These are phyloP conservation scores for Ballota nigra DNA, from an alignment of 257 asterid genomes.

Conservation along the genomic window DNA sequence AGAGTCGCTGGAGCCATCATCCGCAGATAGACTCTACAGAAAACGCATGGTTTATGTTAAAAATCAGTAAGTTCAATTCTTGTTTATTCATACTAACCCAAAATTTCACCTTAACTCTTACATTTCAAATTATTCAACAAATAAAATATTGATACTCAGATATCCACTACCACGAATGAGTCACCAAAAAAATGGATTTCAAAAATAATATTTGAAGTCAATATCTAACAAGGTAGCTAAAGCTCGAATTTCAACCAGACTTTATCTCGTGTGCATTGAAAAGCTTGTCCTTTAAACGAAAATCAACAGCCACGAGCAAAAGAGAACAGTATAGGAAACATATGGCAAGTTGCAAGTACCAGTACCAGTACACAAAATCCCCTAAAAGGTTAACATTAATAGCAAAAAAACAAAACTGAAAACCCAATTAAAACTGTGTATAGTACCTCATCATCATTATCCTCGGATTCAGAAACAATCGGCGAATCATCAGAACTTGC, in stretches of 20 bases:
- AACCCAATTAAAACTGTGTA: background rate
- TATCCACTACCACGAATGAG: background rate
- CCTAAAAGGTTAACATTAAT: background rate
- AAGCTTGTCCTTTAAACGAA: background rate
- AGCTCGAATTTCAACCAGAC: background rate
- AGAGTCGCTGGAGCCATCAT: conserved; percentile 44
- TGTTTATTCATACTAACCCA: background rate
- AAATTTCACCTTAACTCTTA: background rate
- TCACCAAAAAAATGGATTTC: background rate
- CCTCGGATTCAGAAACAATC: conserved; percentile 30
- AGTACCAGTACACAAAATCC: background rate
- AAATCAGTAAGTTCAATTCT: background rate
- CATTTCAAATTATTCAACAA: background rate
- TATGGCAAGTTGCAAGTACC: background rate
- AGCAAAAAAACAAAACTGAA: background rate
- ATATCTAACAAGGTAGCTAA: background rate
- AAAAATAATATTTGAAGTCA: background rate
- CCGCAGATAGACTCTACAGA: conserved; percentile 49
- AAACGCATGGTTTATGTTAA: conserved; percentile 6
- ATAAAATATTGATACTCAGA: background rate
- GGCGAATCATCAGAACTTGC: conserved; percentile 41
- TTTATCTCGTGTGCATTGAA: background rate
- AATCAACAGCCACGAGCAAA: background rate
- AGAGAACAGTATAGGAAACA: background rate
- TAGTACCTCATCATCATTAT: conserved; percentile 28